These are phyloP conservation scores for Penicillium sp. DNA, from an alignment of 2,329 filamentous ascomycete species.

Conservation along the genomic window DNA sequence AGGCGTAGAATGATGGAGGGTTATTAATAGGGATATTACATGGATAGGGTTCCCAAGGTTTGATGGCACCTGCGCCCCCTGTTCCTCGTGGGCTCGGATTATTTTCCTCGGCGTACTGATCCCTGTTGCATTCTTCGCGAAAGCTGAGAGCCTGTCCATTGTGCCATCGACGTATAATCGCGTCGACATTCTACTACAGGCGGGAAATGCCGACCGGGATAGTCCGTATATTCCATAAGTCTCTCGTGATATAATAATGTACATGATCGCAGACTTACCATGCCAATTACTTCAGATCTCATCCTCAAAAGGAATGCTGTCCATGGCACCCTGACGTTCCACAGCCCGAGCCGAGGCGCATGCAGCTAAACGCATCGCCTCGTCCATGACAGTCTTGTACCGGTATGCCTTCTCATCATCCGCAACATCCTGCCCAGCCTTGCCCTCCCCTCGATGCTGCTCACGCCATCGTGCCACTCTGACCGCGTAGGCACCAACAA, in stretches of 20 bases:
- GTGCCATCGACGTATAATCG: background rate
- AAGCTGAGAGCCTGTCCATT: background rate
- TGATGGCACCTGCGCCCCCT: background rate
- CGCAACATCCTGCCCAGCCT: conserved; percentile 52
- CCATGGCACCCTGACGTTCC: conserved; percentile 48
- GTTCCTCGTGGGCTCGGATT: conserved; percentile 4
- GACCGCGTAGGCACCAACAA: conserved; percentile 83
- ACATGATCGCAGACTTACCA: conserved; percentile 1
- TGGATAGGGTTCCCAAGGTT: background rate
- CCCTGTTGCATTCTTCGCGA: conserved; percentile 7
- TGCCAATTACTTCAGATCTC: conserved; percentile 34
- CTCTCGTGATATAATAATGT: conserved; percentile 10
- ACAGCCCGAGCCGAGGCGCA: conserved; percentile 48
- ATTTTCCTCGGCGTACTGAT: background rate
- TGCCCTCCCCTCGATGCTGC: conserved; percentile 44
- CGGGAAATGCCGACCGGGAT: background rate
- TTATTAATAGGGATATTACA: conserved; percentile 7
- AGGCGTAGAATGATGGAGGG: background rate
- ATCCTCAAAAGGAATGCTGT: conserved; percentile 50
- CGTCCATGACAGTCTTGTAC: conserved; percentile 48
- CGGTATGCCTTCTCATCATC: conserved; percentile 36
- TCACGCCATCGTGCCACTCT: conserved; percentile 59
- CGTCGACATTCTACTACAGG: background rate
- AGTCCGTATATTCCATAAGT: background rate
- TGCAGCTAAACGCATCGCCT: conserved; percentile 46